A percentile compares a stretch with the other conserved stretches of the same genome.
Evolutionary conservation across 148 eudicot genomes (phyloP).

Genomic region (Euryodendron excelsum): DNA sequence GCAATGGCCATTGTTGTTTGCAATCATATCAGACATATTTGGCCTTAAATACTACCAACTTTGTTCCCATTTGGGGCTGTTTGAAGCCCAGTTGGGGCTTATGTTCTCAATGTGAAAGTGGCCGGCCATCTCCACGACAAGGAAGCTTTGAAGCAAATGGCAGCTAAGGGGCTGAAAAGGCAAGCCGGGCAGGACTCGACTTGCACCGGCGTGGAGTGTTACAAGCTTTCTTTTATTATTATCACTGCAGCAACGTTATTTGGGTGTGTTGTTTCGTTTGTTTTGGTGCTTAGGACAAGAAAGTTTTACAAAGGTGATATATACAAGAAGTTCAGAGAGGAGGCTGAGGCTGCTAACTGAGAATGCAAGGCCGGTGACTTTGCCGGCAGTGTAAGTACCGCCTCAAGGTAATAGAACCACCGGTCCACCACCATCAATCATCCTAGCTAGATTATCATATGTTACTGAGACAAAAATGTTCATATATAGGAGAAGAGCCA

Average conservation of each 20-base stretch:
- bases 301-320: constrained; percentile 54
- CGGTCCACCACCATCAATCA: too few relatives aligned
- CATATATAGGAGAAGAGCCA: too few relatives aligned
- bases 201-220: constrained; percentile 41
- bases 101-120: constrained; percentile 40
- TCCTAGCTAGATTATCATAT: too few relatives aligned
- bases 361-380: too few relatives aligned
- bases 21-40: constrained; percentile 50
- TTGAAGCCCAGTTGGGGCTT: constrained; percentile 52
- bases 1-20: constrained; percentile 40
- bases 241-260: constrained; percentile 32
- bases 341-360: too few relatives aligned
- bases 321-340: constrained; percentile 43
- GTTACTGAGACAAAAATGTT: too few relatives aligned
- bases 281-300: constrained; percentile 45
- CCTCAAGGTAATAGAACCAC: too few relatives aligned
- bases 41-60: constrained; percentile 55
- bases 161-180: constrained; percentile 28
- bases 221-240: constrained; percentile 34
- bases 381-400: too few relatives aligned
- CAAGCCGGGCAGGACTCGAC: constrained; percentile 33
- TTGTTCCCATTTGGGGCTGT: constrained; percentile 42
- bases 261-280: constrained; percentile 29
- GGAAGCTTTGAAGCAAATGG: constrained; percentile 28
- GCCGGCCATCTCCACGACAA: constrained; percentile 43